phyloP scores from a whole-genome alignment of 192 early-diverging fungal species.

The Rhizophlyctis rosea region DNA sequence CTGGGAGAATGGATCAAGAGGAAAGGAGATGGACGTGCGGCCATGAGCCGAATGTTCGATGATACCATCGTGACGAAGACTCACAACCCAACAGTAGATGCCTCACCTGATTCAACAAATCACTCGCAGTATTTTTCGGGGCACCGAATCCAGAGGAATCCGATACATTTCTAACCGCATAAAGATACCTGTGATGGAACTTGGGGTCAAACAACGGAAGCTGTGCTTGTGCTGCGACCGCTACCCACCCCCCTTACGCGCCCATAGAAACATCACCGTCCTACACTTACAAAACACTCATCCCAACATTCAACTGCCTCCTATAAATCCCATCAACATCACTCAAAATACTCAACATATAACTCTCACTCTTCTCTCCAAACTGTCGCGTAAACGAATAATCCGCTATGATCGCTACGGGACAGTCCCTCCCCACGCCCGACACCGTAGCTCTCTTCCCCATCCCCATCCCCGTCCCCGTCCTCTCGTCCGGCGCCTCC shows the following conservation, averaged over 20 bases:
- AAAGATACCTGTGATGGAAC: too few relatives aligned
- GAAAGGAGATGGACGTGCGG: background rate
- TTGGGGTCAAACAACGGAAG: too few relatives aligned
- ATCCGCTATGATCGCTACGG: slow-evolving; percentile 24
- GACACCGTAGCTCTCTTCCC: slow-evolving; percentile 4
- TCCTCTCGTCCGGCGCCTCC: background rate
- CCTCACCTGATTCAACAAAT: slow-evolving; percentile 16
- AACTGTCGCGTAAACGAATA: slow-evolving; percentile 16
- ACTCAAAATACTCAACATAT: slow-evolving; percentile 18
- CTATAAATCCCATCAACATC: slow-evolving; percentile 24
- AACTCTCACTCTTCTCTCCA: slow-evolving; percentile 16
- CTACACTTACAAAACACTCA: slow-evolving; percentile 13
- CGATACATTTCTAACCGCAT: slow-evolving; percentile 12
- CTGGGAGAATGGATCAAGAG: background rate
- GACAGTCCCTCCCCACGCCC: slow-evolving; percentile 17
- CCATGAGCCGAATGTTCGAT: too few relatives aligned
- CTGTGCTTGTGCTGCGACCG: background rate
- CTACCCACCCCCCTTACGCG: background rate
- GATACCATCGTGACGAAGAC: too few relatives aligned
- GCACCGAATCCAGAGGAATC: slow-evolving; percentile 22
- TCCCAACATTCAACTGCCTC: slow-evolving; percentile 14
- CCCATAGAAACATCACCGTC: background rate
- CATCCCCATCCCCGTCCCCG: background rate
- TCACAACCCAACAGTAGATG: too few relatives aligned
- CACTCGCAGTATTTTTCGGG: background rate